These are phyloP conservation scores for Ophioceras dolichostomum DNA, from an alignment of 2,329 filamentous ascomycete genomes.

Conservation along the genomic window DNA sequence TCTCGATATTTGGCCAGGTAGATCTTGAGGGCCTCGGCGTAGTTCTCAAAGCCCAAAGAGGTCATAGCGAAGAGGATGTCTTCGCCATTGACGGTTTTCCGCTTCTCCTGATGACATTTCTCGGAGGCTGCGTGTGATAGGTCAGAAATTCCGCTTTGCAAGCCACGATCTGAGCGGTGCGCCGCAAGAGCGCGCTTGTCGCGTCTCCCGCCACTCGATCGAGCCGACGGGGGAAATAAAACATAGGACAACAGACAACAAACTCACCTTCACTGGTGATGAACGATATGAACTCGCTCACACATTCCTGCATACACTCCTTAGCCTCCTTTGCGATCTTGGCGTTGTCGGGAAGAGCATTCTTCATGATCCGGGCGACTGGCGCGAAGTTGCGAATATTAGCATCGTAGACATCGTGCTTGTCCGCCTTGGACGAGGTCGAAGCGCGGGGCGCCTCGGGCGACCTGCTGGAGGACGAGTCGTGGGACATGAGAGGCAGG, in stretches of 20 bases:
- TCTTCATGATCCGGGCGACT: conserved; percentile 99
- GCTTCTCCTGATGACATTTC: conserved; percentile 98
- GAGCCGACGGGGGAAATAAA: conserved; percentile 3
- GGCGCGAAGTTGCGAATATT: conserved; percentile 86
- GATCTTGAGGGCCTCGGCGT: conserved; percentile 94
- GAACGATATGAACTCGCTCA: conserved; percentile 99
- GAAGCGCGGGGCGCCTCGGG: conserved; percentile 31
- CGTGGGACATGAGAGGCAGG: conserved; percentile 43
- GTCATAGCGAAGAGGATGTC: conserved; percentile 99
- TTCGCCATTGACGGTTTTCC: conserved; percentile 97
- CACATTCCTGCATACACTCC: conserved; percentile 99
- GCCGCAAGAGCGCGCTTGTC: no score
- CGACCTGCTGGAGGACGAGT: conserved; percentile 36
- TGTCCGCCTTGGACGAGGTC: conserved; percentile 29
- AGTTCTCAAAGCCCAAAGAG: conserved; percentile 96
- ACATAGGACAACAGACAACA: not conserved
- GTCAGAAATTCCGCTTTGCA: conserved; percentile 9
- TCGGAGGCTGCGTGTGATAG: conserved; percentile 72
- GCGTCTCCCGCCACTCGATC: no score
- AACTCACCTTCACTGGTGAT: conserved; percentile 92
- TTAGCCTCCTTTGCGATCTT: conserved; percentile 99
- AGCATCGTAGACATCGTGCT: conserved; percentile 59
- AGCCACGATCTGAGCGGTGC: not conserved
- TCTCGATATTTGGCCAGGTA: conserved; percentile 96
- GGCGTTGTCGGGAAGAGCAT: conserved; percentile 90